phyloP scores from a whole-genome alignment of 2,329 filamentous ascomycete genomes.

The Xylaria arbuscula region DNA sequence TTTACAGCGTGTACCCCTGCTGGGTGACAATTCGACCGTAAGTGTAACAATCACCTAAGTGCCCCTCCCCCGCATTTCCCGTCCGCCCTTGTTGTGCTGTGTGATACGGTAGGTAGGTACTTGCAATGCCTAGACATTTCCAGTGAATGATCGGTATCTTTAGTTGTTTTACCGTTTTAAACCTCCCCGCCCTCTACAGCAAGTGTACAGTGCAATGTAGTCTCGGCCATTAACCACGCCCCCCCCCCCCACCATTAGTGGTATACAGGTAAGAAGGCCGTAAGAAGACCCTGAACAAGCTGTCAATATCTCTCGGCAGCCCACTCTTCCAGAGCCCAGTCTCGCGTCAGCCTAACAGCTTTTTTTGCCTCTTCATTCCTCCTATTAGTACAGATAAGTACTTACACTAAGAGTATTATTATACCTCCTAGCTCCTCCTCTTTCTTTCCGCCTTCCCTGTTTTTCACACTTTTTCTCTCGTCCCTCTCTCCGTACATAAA shows the following conservation, averaged over 20 bases:
- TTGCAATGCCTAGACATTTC: no score
- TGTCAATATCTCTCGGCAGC: slow-evolving; percentile 10
- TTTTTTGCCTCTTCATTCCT: slow-evolving; percentile 31
- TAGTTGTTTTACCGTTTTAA: not conserved
- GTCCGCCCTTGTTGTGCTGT: slow-evolving; percentile 5
- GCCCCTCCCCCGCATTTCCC: slow-evolving; percentile 30
- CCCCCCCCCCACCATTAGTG: not conserved
- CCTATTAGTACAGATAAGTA: slow-evolving; percentile 13
- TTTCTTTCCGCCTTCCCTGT: slow-evolving; percentile 15
- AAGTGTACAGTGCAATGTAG: not conserved
- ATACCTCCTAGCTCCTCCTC: not conserved
- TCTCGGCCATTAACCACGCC: not conserved
- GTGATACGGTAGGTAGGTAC: no score
- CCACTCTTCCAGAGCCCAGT: slow-evolving; percentile 22
- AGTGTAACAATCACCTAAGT: not conserved
- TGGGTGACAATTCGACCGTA: not conserved
- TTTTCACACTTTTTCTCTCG: not conserved
- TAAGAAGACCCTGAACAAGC: not conserved
- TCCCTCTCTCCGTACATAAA: slow-evolving; percentile 17
- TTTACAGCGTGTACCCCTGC: not conserved
- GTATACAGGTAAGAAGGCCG: not conserved
- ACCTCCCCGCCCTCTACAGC: not conserved
- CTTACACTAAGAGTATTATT: not conserved
- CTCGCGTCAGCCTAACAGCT: slow-evolving; percentile 38
- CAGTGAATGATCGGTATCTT: no score